Percentiles rank a stretch among this genome's conserved stretches.
Conservation (phyloP, 257 asterid genomes). For the Parsonsia alboflavescens region DNA sequence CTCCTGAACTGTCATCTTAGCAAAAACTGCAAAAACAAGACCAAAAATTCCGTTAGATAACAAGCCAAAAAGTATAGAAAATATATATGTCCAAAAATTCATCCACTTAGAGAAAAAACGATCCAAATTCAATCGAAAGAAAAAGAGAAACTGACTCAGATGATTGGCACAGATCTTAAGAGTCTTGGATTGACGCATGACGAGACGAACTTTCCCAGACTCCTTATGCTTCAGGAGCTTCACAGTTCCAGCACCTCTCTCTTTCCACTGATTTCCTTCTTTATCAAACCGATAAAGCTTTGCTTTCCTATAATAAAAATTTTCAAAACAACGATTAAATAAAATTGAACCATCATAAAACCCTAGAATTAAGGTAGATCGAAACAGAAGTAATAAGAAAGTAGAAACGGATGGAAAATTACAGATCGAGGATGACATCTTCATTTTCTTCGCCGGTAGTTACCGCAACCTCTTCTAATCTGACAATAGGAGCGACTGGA, state of each 20-base stretch:
- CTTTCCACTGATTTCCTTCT: slow-evolving; percentile 49
- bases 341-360: background rate
- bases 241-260: slow-evolving; percentile 50
- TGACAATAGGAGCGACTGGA: slow-evolving; percentile 57
- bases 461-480: slow-evolving; percentile 49
- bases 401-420: background rate
- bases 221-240: slow-evolving; percentile 41
- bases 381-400: background rate
- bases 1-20: slow-evolving; percentile 43
- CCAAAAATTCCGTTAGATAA: slow-evolving; percentile 9
- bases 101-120: background rate
- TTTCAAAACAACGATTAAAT: background rate
- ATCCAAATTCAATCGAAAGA: background rate
- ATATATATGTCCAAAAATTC: background rate
- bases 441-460: slow-evolving; percentile 62
- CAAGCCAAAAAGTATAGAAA: background rate
- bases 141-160: slow-evolving; percentile 27
- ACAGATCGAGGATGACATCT: slow-evolving; percentile 49
- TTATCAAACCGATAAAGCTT: slow-evolving; percentile 50
- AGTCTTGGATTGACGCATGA: slow-evolving; percentile 49
- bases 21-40: slow-evolving; percentile 23
- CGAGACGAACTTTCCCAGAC: slow-evolving; percentile 43
- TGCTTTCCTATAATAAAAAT: slow-evolving; percentile 27
- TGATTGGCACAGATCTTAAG: slow-evolving; percentile 57
- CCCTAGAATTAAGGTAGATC: slow-evolving; percentile 23